A percentile compares a stretch with the other conserved stretches of the same genome.
These are phyloP conservation scores for Triticum turgidum DNA, from an alignment of 176 grass and related monocot genomes.

Conservation along the genomic window DNA sequence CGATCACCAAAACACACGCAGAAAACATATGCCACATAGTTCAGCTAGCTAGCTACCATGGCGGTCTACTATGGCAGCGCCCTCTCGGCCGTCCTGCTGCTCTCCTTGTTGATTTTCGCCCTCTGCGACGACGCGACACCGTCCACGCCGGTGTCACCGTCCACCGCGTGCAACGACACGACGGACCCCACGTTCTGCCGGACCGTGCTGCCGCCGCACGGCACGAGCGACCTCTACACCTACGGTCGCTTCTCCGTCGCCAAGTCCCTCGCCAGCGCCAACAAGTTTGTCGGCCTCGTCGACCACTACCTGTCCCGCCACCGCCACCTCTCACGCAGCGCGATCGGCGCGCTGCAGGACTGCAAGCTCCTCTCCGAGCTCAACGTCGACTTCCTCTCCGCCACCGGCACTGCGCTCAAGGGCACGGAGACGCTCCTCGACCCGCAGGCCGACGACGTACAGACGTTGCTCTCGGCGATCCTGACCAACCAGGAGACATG, in stretches of 20 bases:
- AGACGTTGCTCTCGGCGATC: slow-evolving; percentile 81
- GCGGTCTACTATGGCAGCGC: background rate
- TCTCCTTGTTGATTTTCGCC: slow-evolving; percentile 8
- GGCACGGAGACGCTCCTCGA: slow-evolving; percentile 53
- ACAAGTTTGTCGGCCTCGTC: slow-evolving; percentile 49
- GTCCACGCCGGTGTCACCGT: slow-evolving; percentile 39
- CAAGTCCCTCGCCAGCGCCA: slow-evolving; percentile 62
- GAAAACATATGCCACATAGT: background rate
- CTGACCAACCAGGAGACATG: slow-evolving; percentile 95
- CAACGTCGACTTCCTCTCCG: slow-evolving; percentile 73
- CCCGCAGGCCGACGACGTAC: slow-evolving; percentile 60
- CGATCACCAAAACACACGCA: background rate
- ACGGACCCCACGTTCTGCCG: slow-evolving; percentile 68
- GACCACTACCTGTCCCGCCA: slow-evolving; percentile 48
- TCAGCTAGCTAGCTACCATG: slow-evolving; percentile 13
- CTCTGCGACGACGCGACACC: slow-evolving; percentile 21
- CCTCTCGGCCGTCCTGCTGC: slow-evolving; percentile 15
- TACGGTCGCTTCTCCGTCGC: slow-evolving; percentile 75
- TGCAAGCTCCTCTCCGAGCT: slow-evolving; percentile 72
- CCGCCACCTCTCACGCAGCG: slow-evolving; percentile 39
- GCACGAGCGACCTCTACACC: slow-evolving; percentile 55
- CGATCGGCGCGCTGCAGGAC: slow-evolving; percentile 59
- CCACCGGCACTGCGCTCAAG: slow-evolving; percentile 43
- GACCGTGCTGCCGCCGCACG: slow-evolving; percentile 46
- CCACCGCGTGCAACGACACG: slow-evolving; percentile 58